Base-by-base conservation (phyloP, 768 basidiomycete genomes). In the Clathrus columnatus region DNA sequence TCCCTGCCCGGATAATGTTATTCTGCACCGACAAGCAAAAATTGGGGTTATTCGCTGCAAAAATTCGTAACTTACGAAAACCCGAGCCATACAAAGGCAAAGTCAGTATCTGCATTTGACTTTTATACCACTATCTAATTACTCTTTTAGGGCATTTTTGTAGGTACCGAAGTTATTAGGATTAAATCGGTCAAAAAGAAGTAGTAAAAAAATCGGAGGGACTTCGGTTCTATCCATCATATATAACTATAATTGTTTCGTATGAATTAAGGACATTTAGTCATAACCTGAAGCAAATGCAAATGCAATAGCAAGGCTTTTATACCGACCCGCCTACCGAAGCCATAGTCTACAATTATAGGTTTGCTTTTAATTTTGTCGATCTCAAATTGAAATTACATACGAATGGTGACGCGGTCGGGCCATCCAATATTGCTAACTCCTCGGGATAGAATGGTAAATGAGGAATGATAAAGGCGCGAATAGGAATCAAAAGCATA, bases 21-120 rank as follows among this genome's bases (percentile, higher is more conserved):
- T 77, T 72, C 20, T 91, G 93, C 62, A 87, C 81, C 53, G 87
- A 96, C 73, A 97, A 97, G 69, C 87, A 96, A 63, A 71, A 76
- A 48, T 68, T 99, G 56, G 92, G 92, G 1, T 74, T 90, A 60
- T 95, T 95, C 66, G 88, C 92, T 0, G 91, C 94, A 5, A 80
- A 83, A 60, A 84, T 98, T 23, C 76, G 93, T 59, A 78, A 77
- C 57, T 85, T 84, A 72, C 80, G 95, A 62, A 85, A 85, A 62
- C 95, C 95, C 20, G 95, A 99, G 67, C 94, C 93, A 16, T 99
- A 97, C 72, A 91, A 97, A 72, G 95, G 93, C 67, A 97, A 97
- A 80, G 93, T 95, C 28, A 18, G 46, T 45, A 32, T 44, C 20
- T n/a, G 21, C n/a, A 58, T 59, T 36, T 56, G 24, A 42, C 16